Conservation (phyloP, 495 filamentous ascomycete genomes). For the Xylaria longipes region DNA sequence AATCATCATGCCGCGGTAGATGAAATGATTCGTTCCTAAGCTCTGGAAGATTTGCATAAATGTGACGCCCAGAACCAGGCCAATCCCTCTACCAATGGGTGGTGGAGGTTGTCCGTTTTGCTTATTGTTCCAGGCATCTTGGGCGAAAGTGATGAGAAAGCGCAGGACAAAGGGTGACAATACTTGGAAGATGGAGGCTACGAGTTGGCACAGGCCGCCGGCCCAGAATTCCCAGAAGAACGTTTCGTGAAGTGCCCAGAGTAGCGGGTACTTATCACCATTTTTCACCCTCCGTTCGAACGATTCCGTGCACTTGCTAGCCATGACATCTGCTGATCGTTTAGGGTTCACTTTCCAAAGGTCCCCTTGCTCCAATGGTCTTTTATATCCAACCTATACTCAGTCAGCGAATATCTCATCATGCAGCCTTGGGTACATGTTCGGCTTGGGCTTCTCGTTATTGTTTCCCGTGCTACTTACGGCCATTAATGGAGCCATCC, state of each 20-base stretch:
- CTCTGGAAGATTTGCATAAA: constrained; percentile 77
- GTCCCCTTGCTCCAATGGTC: constrained; percentile 81
- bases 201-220: constrained; percentile 78
- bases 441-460: neutral
- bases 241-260: constrained; percentile 85
- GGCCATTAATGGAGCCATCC: constrained; percentile 73
- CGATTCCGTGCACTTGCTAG: constrained; percentile 65
- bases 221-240: constrained; percentile 86
- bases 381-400: constrained; percentile 74
- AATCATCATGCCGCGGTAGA: constrained; percentile 81
- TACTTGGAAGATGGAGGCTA: constrained; percentile 71
- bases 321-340: constrained; percentile 71
- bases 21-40: constrained; percentile 78
- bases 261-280: constrained; percentile 75
- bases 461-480: constrained; percentile 46
- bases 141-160: constrained; percentile 81
- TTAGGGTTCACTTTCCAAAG: constrained; percentile 87
- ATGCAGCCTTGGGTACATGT: neutral
- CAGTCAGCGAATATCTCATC: constrained; percentile 13
- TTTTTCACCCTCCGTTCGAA: constrained; percentile 69
- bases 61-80: constrained; percentile 76
- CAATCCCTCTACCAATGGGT: constrained; percentile 69
- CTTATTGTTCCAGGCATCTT: constrained; percentile 71
- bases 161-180: constrained; percentile 75
- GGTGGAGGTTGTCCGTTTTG: constrained; percentile 60